Base-by-base conservation (phyloP, 352 stramenopile species). In the Pythium biforme region DNA sequence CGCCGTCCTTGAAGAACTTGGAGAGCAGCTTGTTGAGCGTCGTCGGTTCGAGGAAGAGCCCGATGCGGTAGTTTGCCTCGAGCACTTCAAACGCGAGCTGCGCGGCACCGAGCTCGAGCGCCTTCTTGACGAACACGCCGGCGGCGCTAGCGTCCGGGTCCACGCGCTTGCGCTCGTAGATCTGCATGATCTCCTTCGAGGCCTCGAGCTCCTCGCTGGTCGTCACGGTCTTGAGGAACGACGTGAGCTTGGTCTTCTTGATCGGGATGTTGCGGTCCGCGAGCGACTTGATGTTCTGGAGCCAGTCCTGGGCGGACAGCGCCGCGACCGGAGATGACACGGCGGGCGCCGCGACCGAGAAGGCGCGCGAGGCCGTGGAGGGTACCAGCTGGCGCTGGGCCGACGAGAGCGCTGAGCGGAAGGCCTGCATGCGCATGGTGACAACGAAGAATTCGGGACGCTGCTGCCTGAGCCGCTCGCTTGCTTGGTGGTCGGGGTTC, bases 171-270 rank as follows among this genome's bases (percentile, higher is more conserved):
- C 88, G 70, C 74, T 93, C 83, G 66, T 93, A 93, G 60, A 93
- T 91, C 68, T 89, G 88, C 83, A 93, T 91, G 64, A 93, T 91
- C 70, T 90, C 81, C 72, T 91, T 91, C 26, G 75, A 85, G 1
- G 78, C 80, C 69, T 88, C 79, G 48, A 93, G 71, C 71, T 93
- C 71, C 68, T 93, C 83, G 55, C 75, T 90, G 6, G 80, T 93
- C 31, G 79, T 91, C 53, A 93, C 82, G 22, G 80, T 85, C 72
- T 91, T 90, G 54, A 93, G 77, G 77, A 88, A 93, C 51, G 80
- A 90, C 62, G 81, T 77, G 62, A 93, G 69, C 71, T 93, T 93
- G 40, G 83, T 89, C 64, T 85, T 84, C 64, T 93, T 93, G 71
- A 93, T 89, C 34, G 81, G 67, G 55, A 83, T 76, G 70, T 91